Base-by-base conservation (phyloP, 179 eudicot genomes). In the Dionaea muscipula region DNA sequence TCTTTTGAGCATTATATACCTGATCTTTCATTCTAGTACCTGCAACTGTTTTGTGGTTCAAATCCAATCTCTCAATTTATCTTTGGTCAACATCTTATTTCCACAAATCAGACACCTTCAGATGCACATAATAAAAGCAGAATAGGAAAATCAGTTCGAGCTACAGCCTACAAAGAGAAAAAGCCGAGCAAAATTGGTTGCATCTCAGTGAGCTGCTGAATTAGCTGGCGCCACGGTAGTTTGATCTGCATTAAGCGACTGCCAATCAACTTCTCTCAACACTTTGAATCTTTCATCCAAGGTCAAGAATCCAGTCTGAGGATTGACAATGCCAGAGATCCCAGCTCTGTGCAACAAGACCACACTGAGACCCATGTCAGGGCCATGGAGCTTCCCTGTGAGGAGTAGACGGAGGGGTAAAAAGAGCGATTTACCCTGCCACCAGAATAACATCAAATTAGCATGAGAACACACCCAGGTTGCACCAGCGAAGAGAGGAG, bases 321-420 rank as follows among this genome's bases (percentile, higher is more conserved):
- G 68, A 62, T 70, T 64, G 39, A 86, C 73, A n/a, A 75, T 65
- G 28, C 71, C 76, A 26, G 62, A 57, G 4, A 63, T 68, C 51
- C 84, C 84, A 16, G 86, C 94, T 70, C 63, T 68, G 62, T 84
- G 65, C 55, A 90, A 59, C 39, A 90, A 67, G 60, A 78, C 53
- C 47, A 86, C 64, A 70, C 81, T 64, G 40, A 75, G 41, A 11
- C 76, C 97, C 87, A 86, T 90, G 16, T 90, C 97, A 7, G 97
- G 97, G 38, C 97, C 97, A 52, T 90, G 97, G 28, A 90, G 84
- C 77, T 84, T 83, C 55, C 97, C 97, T 7, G 95, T 86, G 20
- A 90, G 70, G 74, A 86, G 61, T 53, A 90, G 85, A 53, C 97
- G 81, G 15, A 90, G 87, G 50, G 97, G 97, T 94, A 90, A 80